Evolutionary conservation across 805 yeast species (phyloP), one percentile per base, ranked within the genome.

Genomic region (Kodamaea fukazawae): DNA sequence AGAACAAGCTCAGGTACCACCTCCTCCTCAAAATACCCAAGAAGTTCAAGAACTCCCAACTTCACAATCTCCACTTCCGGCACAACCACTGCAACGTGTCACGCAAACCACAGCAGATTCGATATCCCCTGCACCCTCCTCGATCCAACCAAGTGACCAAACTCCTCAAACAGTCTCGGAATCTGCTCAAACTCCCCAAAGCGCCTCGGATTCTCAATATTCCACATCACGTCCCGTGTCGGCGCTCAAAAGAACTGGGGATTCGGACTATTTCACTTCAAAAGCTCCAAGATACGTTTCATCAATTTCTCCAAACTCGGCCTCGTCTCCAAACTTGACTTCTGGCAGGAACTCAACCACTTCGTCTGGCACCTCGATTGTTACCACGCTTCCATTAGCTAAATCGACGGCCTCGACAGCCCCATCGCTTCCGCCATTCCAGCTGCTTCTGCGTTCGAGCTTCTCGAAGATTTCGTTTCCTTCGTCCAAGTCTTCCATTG

Each of bases 361-460:
- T 8, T 20, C 23, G 8, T 6, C 23, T 6, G 8, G 8, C 8
- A 20, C 23, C 23, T 20, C 23, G 23, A 20, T 20, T 6, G 23
- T 20, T 11, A 11, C 29, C 14, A 23, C 26, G 10, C 20, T 34
- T 4, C 36, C 36, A 8, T 4, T 27, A 11, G 23, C 36, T 2
- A 26, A 27, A 7, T 14, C 36, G 2, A 22, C 36, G 22, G 7
- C 29, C 22, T 34, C 36, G 3, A 12, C 36, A n/a, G 2, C 26
- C 5, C 29, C 25, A 11, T 25, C 36, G 4, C 36, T 34, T 34
- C 36, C 36, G 12, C 36, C 36, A 9, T 34, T 34, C 30, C 29
- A 34, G 20, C 11, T 15, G 20, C 36, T 34, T 15, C 30, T 27
- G 38, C 38, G 32, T 23, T 27, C 37, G 10, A 23, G 15, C 16